Evolutionary conservation across 345 rosid genomes (phyloP).

Genomic region (Kandelia obovata): DNA sequence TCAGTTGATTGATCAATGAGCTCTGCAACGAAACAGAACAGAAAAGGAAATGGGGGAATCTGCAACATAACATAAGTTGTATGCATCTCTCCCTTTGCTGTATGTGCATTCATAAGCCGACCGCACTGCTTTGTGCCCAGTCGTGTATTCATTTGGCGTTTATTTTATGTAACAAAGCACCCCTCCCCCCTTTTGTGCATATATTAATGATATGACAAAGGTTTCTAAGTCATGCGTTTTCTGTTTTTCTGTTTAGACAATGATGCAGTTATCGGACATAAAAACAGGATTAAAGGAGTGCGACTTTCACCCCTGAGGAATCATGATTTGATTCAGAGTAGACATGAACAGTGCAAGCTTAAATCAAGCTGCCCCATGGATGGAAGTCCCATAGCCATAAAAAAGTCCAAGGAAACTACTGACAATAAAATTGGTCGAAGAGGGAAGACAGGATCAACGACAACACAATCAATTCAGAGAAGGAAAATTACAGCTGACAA

Average conservation of each 20-base stretch:
- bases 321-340: conserved; percentile 22
- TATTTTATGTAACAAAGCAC: neutral
- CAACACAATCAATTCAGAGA: conserved; percentile 20
- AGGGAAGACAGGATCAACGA: conserved; percentile 23
- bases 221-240: conserved; percentile 1
- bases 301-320: conserved; percentile 29
- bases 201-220: too few species aligned
- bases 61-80: neutral
- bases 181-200: too few species aligned
- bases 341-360: conserved; percentile 31
- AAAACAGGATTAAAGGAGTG: conserved; percentile 27
- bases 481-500: conserved; percentile 19
- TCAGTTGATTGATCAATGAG: neutral
- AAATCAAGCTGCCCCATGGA: conserved; percentile 6
- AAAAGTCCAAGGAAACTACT: conserved; percentile 20
- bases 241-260: conserved; percentile 34
- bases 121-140: neutral
- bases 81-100: neutral
- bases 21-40: neutral
- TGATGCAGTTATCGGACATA: conserved; percentile 49
- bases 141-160: neutral
- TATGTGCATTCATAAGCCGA: neutral
- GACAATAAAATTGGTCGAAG: conserved; percentile 18
- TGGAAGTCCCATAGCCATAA: conserved; percentile 15
- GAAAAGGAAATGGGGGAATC: neutral